Percentiles rank a stretch among this genome's conserved stretches.
Conservation (phyloP, 2,329 filamentous ascomycete genomes). For the Aspergillus clavatus region DNA sequence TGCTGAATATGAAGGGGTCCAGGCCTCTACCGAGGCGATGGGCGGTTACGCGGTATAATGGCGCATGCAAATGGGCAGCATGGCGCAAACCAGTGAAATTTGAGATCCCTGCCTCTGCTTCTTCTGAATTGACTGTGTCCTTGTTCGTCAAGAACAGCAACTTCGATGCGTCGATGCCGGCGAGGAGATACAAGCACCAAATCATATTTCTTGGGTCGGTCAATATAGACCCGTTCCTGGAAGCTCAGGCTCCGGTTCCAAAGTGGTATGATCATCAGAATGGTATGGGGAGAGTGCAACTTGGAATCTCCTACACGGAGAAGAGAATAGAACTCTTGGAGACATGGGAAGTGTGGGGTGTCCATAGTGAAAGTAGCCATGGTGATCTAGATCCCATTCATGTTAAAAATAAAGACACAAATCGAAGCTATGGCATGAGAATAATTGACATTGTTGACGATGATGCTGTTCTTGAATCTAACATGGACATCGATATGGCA, state of each 20-base stretch:
- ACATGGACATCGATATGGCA: slow-evolving; percentile 2
- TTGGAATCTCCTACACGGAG: slow-evolving; percentile 1
- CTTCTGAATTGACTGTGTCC: not conserved
- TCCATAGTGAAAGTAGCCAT: not conserved
- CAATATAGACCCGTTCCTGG: slow-evolving; percentile 4
- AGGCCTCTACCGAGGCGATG: slow-evolving; percentile 3
- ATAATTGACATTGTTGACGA: not conserved
- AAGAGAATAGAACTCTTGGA: not conserved
- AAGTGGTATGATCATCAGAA: slow-evolving; percentile 1
- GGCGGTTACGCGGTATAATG: not conserved
- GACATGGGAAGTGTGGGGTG: not conserved
- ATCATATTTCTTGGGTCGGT: slow-evolving; percentile 1
- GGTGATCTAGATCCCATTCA: not conserved
- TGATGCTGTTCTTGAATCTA: not conserved
- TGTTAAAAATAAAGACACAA: slow-evolving; percentile 5
- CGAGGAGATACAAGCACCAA: not conserved
- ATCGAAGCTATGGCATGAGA: slow-evolving; percentile 6
- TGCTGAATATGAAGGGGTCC: slow-evolving; percentile 4
- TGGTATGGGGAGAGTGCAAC: slow-evolving; percentile 1
- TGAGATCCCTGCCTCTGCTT: slow-evolving; percentile 1
- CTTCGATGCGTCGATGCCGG: not conserved
- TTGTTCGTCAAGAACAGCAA: not conserved
- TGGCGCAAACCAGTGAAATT: slow-evolving; percentile 2
- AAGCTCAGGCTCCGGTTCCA: not conserved
- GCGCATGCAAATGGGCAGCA: not conserved